These are phyloP conservation scores for Ascochyta rabiei DNA, from an alignment of 2,329 filamentous ascomycete genomes.

Conservation along the genomic window DNA sequence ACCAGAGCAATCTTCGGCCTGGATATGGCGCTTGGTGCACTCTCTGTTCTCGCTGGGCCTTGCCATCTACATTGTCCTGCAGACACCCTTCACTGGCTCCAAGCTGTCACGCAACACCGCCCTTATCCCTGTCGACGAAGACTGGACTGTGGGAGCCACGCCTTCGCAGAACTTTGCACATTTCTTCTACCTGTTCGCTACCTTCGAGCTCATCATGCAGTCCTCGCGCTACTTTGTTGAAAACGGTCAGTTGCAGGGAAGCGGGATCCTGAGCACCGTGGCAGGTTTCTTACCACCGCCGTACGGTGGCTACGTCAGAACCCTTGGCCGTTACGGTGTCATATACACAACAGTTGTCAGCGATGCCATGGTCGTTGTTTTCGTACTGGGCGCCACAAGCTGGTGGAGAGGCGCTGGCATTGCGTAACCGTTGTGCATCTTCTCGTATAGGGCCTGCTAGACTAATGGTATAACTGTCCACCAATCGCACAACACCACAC, in stretches of 20 bases:
- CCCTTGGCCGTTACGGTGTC: conserved; percentile 69
- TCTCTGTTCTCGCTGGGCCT: conserved; percentile 72
- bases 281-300: conserved; percentile 70
- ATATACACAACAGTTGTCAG: conserved; percentile 74
- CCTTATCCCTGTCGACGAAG: conserved; percentile 50
- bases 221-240: conserved; percentile 74
- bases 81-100: conserved; percentile 72
- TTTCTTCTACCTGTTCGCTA: conserved; percentile 83
- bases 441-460: conserved; percentile 5
- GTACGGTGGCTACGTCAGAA: conserved; percentile 65
- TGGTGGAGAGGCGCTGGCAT: conserved; percentile 54
- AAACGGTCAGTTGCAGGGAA: conserved; percentile 61
- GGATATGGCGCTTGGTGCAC: conserved; percentile 76
- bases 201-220: conserved; percentile 74
- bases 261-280: conserved; percentile 68
- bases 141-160: conserved; percentile 39
- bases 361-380: conserved; percentile 77
- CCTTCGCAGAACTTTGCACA: conserved; percentile 54
- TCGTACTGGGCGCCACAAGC: conserved; percentile 68
- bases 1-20: conserved; percentile 52
- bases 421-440: conserved; percentile 23
- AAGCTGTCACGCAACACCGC: conserved; percentile 62
- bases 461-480: conserved; percentile 12
- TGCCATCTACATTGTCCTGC: conserved; percentile 71
- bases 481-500: neutral